A percentile compares a stretch with the other conserved stretches of the same genome.
Conservation (phyloP, 345 rosid genomes). For the Eucalyptus virginea region DNA sequence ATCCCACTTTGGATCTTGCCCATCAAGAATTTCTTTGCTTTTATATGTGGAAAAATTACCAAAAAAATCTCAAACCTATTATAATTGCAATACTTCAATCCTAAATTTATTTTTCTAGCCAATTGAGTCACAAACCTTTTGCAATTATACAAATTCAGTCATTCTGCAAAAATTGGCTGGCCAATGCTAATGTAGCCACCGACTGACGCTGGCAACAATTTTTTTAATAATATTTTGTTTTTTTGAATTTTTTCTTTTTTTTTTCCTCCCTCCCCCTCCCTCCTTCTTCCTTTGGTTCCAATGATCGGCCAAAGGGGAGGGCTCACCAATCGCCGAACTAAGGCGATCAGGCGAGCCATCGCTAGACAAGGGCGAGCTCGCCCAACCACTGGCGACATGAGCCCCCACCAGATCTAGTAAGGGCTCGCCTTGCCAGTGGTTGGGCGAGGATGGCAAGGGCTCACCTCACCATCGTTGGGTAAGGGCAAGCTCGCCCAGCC, state of each 20-base stretch:
- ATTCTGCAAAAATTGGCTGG: accelerated
- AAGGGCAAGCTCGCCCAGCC: no score
- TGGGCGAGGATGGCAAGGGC: no score
- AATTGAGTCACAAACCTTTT: accelerated
- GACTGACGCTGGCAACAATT: accelerated
- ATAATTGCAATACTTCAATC: accelerated
- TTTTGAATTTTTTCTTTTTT: no score
- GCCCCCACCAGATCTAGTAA: accelerated
- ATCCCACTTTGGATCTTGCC: not conserved
- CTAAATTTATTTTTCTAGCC: no score
- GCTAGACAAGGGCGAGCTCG: accelerated
- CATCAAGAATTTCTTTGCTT: not conserved
- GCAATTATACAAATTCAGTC: accelerated
- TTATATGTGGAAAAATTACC: not conserved
- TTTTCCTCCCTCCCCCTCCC: no score
- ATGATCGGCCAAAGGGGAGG: accelerated
- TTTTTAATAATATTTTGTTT: no score
- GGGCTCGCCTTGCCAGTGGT: accelerated
- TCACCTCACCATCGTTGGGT: no score
- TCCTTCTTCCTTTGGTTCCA: no score
- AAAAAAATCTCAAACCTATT: accelerated
- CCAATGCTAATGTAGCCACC: accelerated
- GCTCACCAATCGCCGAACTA: accelerated
- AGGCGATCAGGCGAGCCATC: accelerated
- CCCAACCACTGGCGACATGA: accelerated